Evolutionary conservation across 305 asterid species (phyloP).

Genomic region (Solanum aculeatissimum): DNA sequence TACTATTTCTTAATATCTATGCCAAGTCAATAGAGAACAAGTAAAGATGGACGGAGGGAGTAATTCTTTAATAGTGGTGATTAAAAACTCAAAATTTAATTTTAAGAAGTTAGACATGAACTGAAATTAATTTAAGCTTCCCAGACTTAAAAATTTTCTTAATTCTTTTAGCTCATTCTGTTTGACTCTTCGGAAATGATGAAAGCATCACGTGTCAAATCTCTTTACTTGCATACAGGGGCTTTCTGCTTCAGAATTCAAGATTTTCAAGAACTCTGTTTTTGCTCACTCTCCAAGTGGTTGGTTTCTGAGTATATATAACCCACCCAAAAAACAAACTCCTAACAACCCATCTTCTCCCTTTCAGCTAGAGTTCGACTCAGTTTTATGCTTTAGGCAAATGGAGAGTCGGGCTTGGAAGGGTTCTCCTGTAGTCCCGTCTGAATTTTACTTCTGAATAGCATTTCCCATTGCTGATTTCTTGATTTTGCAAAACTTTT

Average conservation of each 20-base stretch:
- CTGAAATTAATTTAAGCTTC: background rate
- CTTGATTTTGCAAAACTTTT: constrained; percentile 8
- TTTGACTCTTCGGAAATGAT: background rate
- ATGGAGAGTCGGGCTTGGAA: constrained; percentile 5
- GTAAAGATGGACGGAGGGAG: no score
- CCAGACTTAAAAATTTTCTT: background rate
- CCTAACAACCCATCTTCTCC: constrained; percentile 22
- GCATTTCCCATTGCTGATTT: background rate
- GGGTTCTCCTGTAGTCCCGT: background rate
- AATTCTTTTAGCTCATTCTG: background rate
- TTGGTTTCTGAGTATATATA: background rate
- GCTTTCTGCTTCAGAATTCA: constrained; percentile 18
- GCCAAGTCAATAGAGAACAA: no score
- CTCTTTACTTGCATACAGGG: constrained; percentile 59
- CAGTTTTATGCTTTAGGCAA: constrained; percentile 6
- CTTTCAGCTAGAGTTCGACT: background rate
- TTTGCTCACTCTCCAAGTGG: background rate
- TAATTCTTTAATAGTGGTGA: background rate
- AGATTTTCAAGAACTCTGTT: background rate
- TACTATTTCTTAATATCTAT: no score
- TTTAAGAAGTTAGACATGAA: background rate
- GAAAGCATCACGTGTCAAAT: constrained; percentile 13
- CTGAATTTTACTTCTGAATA: background rate
- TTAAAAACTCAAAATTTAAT: background rate
- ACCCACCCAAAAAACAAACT: constrained; percentile 13